Base-by-base conservation (phyloP, 2,329 filamentous ascomycete species). In the Pseudogymnoascus sp. region DNA sequence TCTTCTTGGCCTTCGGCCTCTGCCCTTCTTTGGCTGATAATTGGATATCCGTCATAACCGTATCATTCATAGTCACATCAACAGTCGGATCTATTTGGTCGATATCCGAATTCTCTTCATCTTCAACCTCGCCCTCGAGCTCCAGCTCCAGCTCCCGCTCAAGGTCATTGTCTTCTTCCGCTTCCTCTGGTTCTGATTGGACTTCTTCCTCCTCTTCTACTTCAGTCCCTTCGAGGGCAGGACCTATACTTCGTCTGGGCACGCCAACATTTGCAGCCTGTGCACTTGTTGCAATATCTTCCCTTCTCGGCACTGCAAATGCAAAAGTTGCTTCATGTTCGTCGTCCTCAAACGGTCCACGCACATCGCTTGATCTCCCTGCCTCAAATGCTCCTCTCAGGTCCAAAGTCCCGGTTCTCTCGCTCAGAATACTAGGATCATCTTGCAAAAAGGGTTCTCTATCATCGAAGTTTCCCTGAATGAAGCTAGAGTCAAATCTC, bases 1-100 rank as follows among this genome's bases (percentile, higher is more conserved):
- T 82, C 68, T 84, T 79, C 67, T 78, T 83, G 11, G 69, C 68
- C 16, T 70, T 67, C 43, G 70, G 70, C 46, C 72, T 70, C 70
- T 46, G 60, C 16, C 24, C 46, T 28, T 41, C 33, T 10, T 19
- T 19, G 10, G 8, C 14, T 33, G 28, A 56, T 33, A 56, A 22
- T 56, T 56, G 50, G 16, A 8, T 35, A 35, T 56, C 50, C n/a
- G 60, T 65, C 22, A 65, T 35, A 1, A 64, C 69, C 11, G 61
- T 65, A 46, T 68, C 68, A n/a, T 62, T 59, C 19, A 69, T 63
- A 59, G 60, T 68, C 12, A 65, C 46, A 24, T 62, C 61, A 60
- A 59, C 16, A 19, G 41, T 60, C 16, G 28, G 43, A 12, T 62
- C 61, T 60, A 53, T 11, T 56, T 56, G 50, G 16, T 56, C 28